Percentiles rank a stretch among this genome's conserved stretches.
Evolutionary conservation across 2,329 filamentous ascomycete genomes (phyloP).

Genomic region (Samsoniella hepiali): DNA sequence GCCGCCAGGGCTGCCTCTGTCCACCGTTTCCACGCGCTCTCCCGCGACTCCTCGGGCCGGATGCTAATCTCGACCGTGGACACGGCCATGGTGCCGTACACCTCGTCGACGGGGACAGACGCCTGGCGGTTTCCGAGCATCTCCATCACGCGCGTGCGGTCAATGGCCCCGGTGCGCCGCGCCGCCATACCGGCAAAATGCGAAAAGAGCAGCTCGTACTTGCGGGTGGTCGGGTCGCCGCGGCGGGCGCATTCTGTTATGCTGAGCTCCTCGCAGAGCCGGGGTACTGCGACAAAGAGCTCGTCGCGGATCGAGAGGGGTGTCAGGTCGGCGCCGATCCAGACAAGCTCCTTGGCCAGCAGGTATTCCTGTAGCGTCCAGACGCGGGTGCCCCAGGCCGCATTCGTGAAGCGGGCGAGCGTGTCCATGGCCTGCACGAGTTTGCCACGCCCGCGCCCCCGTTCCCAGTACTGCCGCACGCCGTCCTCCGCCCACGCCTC

Average conservation of each 20-base stretch:
- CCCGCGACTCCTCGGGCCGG: neutral
- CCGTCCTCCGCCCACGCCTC: constrained; percentile 7
- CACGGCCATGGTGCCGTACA: constrained; percentile 8
- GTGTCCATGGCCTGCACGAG: neutral
- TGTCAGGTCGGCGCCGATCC: constrained; percentile 10
- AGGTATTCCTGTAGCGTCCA: constrained; percentile 13
- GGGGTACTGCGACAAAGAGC: constrained; percentile 7
- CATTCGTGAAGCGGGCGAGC: neutral
- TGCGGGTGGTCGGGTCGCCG: neutral
- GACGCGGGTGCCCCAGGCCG: constrained; percentile 6
- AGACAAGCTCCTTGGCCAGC: neutral
- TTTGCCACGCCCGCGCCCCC: neutral
- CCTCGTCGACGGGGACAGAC: constrained; percentile 10
- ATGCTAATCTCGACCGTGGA: constrained; percentile 4
- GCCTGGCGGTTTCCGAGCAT: constrained; percentile 7
- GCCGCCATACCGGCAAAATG: constrained; percentile 10
- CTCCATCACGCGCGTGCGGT: constrained; percentile 10
- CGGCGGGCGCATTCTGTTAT: neutral
- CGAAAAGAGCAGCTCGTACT: constrained; percentile 8
- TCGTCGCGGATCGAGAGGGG: neutral
- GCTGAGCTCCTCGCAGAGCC: neutral
- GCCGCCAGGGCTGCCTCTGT: neutral
- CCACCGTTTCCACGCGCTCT: constrained; percentile 4
- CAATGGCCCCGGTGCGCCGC: neutral
- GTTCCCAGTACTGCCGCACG: neutral